Evolutionary conservation across 495 filamentous ascomycete species (phyloP).

Genomic region (Tuber microsphaerosporum): DNA sequence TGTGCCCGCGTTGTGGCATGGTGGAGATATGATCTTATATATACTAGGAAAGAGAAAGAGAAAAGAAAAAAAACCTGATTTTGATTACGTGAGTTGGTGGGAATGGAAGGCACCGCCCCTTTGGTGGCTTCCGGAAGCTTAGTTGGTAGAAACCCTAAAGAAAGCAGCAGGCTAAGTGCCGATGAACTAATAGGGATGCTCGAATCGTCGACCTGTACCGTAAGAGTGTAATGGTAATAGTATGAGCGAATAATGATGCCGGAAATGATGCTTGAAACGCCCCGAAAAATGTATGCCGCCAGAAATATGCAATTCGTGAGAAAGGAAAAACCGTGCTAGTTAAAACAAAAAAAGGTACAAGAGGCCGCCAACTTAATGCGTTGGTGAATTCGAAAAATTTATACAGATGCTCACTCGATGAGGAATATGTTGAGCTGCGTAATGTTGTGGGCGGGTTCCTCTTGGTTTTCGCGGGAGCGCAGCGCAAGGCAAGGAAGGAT

Average conservation of each 20-base stretch:
- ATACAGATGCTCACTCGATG: conserved; percentile 19
- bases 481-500: conserved; percentile 13
- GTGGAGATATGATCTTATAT: conserved; percentile 20
- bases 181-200: conserved; percentile 22
- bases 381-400: conserved; percentile 28
- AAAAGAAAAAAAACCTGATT: neutral
- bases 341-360: conserved; percentile 29
- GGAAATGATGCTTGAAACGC: conserved; percentile 11
- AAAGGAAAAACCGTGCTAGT: conserved; percentile 19
- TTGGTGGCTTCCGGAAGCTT: conserved; percentile 3
- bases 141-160: conserved; percentile 15
- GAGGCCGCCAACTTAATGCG: conserved; percentile 17
- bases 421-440: conserved; percentile 19
- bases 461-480: neutral
- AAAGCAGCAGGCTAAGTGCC: conserved; percentile 16
- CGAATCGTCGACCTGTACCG: conserved; percentile 8
- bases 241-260: conserved; percentile 26
- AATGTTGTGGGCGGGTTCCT: conserved; percentile 23
- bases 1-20: conserved; percentile 33
- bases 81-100: conserved; percentile 35
- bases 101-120: conserved; percentile 20
- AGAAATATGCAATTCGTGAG: conserved; percentile 23
- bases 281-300: conserved; percentile 14
- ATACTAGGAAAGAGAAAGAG: conserved; percentile 8
- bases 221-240: conserved; percentile 4